These are phyloP conservation scores for Cutaneotrichosporon sp. DNA, from an alignment of 1,284 basidiomycete species.

Conservation along the genomic window DNA sequence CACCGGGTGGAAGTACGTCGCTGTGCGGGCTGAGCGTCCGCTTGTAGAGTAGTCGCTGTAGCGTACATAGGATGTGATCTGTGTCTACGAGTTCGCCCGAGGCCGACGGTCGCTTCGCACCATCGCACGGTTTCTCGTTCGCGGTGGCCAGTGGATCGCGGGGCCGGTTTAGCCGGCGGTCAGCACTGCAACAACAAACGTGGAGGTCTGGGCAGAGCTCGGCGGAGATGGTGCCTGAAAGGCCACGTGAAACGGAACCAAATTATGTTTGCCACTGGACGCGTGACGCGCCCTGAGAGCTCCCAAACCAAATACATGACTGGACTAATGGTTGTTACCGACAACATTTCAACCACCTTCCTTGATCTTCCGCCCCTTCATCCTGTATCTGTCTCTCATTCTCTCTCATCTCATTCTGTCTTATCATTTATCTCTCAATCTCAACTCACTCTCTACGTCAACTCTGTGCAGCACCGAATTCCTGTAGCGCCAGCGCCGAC, in stretches of 20 bases:
- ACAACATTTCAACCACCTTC: neutral
- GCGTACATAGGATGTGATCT: neutral
- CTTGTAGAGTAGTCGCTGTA: neutral
- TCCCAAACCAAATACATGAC: neutral
- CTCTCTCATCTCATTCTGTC: no score
- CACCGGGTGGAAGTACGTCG: slow-evolving; percentile 56
- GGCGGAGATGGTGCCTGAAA: no score
- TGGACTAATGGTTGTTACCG: neutral
- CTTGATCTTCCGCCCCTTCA: no score
- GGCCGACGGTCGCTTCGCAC: no score
- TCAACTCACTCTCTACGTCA: neutral
- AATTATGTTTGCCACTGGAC: neutral
- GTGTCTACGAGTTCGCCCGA: no score
- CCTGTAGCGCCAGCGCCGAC: no score
- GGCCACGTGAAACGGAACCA: neutral
- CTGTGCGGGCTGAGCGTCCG: slow-evolving; percentile 51
- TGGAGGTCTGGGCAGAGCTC: no score
- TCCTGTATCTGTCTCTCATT: no score
- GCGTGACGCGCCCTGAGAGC: neutral
- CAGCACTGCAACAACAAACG: no score
- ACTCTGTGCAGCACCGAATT: no score
- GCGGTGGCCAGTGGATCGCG: no score
- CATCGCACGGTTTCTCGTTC: no score
- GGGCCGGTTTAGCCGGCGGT: neutral
- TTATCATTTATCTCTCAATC: neutral